Conservation (phyloP, 179 eudicot species). For the Heliamphora pulchella region DNA sequence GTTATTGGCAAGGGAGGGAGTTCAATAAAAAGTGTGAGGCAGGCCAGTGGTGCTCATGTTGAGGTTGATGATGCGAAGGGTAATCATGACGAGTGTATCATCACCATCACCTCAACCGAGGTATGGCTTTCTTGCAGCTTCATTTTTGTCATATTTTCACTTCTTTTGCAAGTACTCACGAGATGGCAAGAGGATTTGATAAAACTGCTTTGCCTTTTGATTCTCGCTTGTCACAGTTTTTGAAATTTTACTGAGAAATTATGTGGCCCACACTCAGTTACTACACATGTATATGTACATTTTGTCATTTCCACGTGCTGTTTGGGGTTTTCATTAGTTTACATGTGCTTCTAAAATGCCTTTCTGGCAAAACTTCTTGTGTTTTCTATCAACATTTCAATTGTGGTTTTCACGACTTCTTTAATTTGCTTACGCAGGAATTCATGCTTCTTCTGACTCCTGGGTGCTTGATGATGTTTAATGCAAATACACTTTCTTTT, state of each 20-base stretch:
- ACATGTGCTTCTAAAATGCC: background rate
- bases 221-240: background rate
- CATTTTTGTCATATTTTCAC: background rate
- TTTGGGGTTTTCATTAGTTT: background rate
- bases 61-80: slow-evolving; percentile 69
- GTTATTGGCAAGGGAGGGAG: slow-evolving; percentile 93
- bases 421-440: background rate
- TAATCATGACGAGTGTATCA: slow-evolving; percentile 52
- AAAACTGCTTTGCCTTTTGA: background rate
- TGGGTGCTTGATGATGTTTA: background rate
- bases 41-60: slow-evolving; percentile 81
- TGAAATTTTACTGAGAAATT: no score
- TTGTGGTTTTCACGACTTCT: background rate
- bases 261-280: no score
- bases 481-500: background rate
- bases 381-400: background rate
- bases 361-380: background rate
- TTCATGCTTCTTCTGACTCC: background rate
- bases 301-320: background rate
- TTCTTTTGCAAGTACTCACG: background rate
- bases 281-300: background rate
- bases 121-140: slow-evolving; percentile 27
- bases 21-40: slow-evolving; percentile 72
- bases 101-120: slow-evolving; percentile 64
- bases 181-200: background rate